Base-by-base conservation (phyloP, 2,329 filamentous ascomycete species). In the Tolypocladium guangdongense region DNA sequence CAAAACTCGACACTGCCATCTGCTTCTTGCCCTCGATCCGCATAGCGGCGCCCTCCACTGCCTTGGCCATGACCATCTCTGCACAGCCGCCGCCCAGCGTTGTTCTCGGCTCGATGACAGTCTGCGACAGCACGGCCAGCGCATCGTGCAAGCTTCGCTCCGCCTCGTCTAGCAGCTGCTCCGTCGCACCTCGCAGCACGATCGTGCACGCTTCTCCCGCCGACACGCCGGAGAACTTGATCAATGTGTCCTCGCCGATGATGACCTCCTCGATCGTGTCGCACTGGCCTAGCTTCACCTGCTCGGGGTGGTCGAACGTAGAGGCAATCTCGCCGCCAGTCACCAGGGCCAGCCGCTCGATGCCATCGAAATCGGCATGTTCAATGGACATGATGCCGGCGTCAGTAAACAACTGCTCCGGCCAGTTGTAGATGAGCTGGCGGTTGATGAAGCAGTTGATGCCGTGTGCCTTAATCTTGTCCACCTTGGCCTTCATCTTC, bases 381-480 rank as follows among this genome's bases (percentile, higher is more conserved):
- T 99, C 93, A 63, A 99, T 99, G 32, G 90, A 96, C 78, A 95
- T 88, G 72, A 99, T 97, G 57, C 93, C 93, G 8, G 91, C 92
- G 70, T 99, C 93, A 37, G 92, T 90, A 67, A 99, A 99, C 48
- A 99, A 86, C 74, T 99, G 93, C 74, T 99, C 93, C 7, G 93
- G 93, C 93, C 93, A 99, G 80, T 99, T 99, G 81, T 99, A 99
- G 75, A 99, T 99, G 59, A 99, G 83, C 72, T 99, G 93, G 63
- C 93, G 81, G 81, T 99, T 99, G 72, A 99, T 96, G 73, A 99
- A 99, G 79, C 93, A 97, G 81, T 99, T 99, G 76, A 99, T 96
- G 55, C 93, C 93, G 67, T 99, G 93, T 48, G 90, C 82, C 82
- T 97, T 99, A 77, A 99, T 99, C 73, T 90, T 92, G 59, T 99